These are phyloP conservation scores for Psilocybe cyanescens DNA, from an alignment of 768 basidiomycete genomes.

Conservation along the genomic window DNA sequence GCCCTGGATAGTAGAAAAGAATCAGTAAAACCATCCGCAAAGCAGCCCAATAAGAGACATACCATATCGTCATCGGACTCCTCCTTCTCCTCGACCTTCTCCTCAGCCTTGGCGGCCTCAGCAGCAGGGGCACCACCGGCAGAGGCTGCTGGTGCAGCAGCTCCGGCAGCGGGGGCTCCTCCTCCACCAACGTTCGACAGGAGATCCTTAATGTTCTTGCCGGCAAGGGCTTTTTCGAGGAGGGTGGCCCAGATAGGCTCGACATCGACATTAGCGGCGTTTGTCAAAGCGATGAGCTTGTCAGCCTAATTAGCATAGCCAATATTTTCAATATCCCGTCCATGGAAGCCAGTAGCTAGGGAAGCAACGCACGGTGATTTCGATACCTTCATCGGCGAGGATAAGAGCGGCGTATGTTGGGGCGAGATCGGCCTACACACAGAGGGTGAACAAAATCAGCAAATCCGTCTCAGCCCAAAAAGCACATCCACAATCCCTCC, in stretches of 20 bases:
- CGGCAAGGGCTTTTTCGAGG: conserved; percentile 97
- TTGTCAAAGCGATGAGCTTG: conserved; percentile 86
- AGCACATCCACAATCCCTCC: conserved; percentile 23
- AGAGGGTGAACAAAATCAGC: conserved; percentile 14
- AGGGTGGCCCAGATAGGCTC: conserved; percentile 98
- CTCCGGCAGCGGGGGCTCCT: conserved; percentile 75
- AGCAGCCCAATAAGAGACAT: conserved; percentile 25
- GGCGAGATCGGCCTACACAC: conserved; percentile 78
- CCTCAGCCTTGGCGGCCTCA: conserved; percentile 78
- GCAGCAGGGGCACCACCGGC: conserved; percentile 68
- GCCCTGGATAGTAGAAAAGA: conserved; percentile 54
- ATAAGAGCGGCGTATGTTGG: conserved; percentile 97
- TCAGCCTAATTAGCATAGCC: conserved; percentile 62
- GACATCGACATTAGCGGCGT: conserved; percentile 82
- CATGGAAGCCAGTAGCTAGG: neutral
- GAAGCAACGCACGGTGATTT: conserved; percentile 86
- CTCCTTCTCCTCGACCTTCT: conserved; percentile 88
- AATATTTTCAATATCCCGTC: neutral
- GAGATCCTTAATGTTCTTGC: conserved; percentile 96
- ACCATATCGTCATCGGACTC: conserved; percentile 93
- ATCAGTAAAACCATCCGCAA: neutral
- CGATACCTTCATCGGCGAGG: conserved; percentile 95
- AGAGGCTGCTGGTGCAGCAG: conserved; percentile 26
- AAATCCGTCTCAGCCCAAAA: conserved; percentile 7
- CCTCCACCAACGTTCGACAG: conserved; percentile 96